These are phyloP conservation scores for Lachnellula hyalina DNA, from an alignment of 2,329 filamentous ascomycete genomes.

Conservation along the genomic window DNA sequence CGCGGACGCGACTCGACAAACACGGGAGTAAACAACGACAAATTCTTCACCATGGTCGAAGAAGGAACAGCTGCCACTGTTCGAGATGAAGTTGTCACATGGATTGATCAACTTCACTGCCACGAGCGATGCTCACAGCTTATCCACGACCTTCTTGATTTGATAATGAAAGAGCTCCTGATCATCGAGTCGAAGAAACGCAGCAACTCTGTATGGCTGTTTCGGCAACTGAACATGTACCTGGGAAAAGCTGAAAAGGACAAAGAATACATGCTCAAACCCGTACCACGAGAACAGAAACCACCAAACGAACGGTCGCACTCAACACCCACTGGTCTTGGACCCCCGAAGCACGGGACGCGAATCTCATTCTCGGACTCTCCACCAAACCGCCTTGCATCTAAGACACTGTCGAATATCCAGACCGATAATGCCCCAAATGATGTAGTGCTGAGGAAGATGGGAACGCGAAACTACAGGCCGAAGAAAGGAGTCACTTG, in stretches of 20 bases:
- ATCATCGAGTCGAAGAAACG: slow-evolving; percentile 8
- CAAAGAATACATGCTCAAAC: slow-evolving; percentile 13
- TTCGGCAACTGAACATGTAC: background rate
- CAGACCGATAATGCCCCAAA: background rate
- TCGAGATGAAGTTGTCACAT: slow-evolving; percentile 4
- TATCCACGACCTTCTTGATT: slow-evolving; percentile 16
- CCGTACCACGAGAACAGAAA: background rate
- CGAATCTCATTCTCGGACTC: slow-evolving; percentile 1
- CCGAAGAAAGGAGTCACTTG: background rate
- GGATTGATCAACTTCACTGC: slow-evolving; percentile 8
- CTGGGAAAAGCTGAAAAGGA: slow-evolving; percentile 1
- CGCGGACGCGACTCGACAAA: slow-evolving; percentile 3
- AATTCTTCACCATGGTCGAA: slow-evolving; percentile 17
- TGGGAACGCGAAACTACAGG: slow-evolving; percentile 1
- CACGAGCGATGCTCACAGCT: slow-evolving; percentile 13
- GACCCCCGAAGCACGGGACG: background rate
- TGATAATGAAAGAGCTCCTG: slow-evolving; percentile 13
- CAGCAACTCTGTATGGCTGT: background rate
- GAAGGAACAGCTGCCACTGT: slow-evolving; percentile 4
- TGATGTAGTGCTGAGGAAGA: slow-evolving; percentile 3
- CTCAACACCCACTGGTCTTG: background rate
- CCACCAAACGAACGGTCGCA: slow-evolving; percentile 1
- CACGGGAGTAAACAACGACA: slow-evolving; percentile 15
- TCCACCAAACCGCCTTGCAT: background rate
- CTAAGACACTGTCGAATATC: background rate